Evolutionary conservation across 352 stramenopile genomes (phyloP).

Genomic region (Achlya hypogyna): DNA sequence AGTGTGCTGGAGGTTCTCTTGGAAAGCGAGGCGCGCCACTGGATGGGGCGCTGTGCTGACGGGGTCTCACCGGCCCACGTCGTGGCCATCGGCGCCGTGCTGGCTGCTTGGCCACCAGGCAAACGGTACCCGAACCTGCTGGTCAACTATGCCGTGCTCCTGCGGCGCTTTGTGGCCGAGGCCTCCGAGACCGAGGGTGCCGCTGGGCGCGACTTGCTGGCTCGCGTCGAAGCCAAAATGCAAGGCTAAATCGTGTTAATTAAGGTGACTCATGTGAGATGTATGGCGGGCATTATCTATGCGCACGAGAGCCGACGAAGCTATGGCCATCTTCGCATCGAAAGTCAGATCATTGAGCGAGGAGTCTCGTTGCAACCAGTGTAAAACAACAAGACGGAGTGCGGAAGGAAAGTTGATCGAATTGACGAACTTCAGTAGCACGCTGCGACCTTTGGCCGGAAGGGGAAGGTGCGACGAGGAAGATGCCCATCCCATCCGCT

Average conservation of each 20-base stretch:
- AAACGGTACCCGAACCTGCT: not conserved
- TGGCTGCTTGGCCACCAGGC: not conserved
- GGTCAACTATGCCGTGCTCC: not conserved
- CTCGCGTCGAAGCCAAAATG: not conserved
- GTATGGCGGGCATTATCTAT: not conserved
- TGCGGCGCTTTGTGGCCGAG: not conserved
- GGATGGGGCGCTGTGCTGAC: not conserved
- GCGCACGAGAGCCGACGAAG: too few species aligned
- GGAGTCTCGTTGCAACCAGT: too few species aligned
- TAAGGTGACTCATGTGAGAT: too few species aligned
- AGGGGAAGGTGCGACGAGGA: too few species aligned
- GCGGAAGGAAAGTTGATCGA: too few species aligned
- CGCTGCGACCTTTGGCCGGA: too few species aligned
- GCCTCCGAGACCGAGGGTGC: not conserved
- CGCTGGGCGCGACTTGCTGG: not conserved
- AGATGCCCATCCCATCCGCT: too few species aligned
- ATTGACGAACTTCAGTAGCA: too few species aligned
- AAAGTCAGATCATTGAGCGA: too few species aligned
- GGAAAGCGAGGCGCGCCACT: not conserved
- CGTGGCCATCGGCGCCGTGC: not conserved
- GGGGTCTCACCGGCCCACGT: not conserved
- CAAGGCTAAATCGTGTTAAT: too few species aligned
- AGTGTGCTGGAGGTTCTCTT: not conserved
- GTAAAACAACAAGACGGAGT: too few species aligned
- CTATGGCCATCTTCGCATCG: too few species aligned